Conservation (phyloP, 306 rosid genomes). For the Sphenostylis stenocarpa region DNA sequence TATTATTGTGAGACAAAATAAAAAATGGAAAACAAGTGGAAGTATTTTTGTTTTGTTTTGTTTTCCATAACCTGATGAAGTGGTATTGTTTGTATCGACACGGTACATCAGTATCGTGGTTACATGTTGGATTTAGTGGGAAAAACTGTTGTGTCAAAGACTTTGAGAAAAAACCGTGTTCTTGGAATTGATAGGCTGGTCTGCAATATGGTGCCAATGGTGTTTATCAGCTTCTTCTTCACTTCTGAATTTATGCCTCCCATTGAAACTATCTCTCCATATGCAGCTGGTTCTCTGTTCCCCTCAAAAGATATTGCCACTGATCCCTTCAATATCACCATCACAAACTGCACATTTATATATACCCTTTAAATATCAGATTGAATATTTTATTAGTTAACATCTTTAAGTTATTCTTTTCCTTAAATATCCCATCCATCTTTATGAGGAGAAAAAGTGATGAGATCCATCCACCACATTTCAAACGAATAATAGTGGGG, state of each 20-base stretch:
- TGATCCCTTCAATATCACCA: conserved; percentile 90
- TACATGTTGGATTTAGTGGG: conserved; percentile 52
- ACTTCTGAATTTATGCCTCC: conserved; percentile 77
- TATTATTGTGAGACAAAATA: too few species aligned
- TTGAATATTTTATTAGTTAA: too few species aligned
- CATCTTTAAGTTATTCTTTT: too few species aligned
- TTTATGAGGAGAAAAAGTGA: too few species aligned
- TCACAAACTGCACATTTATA: conserved; percentile 67
- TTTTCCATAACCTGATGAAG: not conserved
- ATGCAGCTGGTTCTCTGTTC: conserved; percentile 75
- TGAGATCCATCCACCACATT: too few species aligned
- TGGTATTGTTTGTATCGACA: not conserved
- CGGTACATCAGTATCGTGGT: too few species aligned
- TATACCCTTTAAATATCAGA: too few species aligned
- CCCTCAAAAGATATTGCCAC: conserved; percentile 64
- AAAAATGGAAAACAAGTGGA: not conserved
- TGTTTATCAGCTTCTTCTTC: conserved; percentile 65
- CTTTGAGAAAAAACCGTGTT: conserved; percentile 82
- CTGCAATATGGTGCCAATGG: conserved; percentile 65
- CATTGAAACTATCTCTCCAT: conserved; percentile 80
- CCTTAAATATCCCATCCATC: not conserved
- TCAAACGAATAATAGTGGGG: too few species aligned
- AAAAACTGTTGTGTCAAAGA: conserved; percentile 65
- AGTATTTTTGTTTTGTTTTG: too few species aligned
- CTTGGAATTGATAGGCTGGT: conserved; percentile 57